Percentiles rank a stretch among this genome's conserved stretches.
These are phyloP conservation scores for Brettanomyces bruxellensis DNA, from an alignment of 805 yeast genomes.

Conservation along the genomic window DNA sequence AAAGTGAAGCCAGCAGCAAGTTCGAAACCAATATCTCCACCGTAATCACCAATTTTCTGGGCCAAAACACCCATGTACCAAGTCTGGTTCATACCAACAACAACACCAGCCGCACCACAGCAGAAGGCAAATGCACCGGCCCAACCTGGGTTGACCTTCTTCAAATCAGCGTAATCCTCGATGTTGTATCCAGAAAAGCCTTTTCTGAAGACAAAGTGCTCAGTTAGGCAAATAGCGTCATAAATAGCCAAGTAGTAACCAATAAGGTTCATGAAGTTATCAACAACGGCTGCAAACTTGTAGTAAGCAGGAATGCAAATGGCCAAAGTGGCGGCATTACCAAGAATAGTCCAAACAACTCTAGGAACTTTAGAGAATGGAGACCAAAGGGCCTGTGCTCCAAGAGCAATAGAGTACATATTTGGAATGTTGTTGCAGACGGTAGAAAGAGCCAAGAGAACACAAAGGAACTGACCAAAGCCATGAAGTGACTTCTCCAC, in stretches of 20 bases:
- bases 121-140: constrained; percentile 79
- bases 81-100: constrained; percentile 76
- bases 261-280: constrained; percentile 83
- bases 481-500: constrained; percentile 77
- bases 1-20: constrained; percentile 61
- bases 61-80: constrained; percentile 77
- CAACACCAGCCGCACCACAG: constrained; percentile 80
- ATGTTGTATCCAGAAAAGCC: constrained; percentile 56
- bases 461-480: constrained; percentile 86
- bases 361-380: constrained; percentile 70
- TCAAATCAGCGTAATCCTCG: constrained; percentile 48
- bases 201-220: constrained; percentile 71
- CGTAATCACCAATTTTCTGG: constrained; percentile 46
- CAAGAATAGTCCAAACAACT: constrained; percentile 69
- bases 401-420: constrained; percentile 82
- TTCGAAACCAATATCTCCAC: constrained; percentile 87
- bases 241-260: constrained; percentile 88
- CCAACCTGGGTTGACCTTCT: constrained; percentile 59
- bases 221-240: constrained; percentile 62
- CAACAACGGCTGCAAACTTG: constrained; percentile 62
- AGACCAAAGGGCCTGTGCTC: constrained; percentile 80
- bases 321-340: constrained; percentile 71
- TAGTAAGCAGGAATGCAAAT: constrained; percentile 85
- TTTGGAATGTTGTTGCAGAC: constrained; percentile 90
- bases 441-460: constrained; percentile 74